phyloP scores from a whole-genome alignment of 1,284 basidiomycete genomes.

The Hortiboletus rubellus region DNA sequence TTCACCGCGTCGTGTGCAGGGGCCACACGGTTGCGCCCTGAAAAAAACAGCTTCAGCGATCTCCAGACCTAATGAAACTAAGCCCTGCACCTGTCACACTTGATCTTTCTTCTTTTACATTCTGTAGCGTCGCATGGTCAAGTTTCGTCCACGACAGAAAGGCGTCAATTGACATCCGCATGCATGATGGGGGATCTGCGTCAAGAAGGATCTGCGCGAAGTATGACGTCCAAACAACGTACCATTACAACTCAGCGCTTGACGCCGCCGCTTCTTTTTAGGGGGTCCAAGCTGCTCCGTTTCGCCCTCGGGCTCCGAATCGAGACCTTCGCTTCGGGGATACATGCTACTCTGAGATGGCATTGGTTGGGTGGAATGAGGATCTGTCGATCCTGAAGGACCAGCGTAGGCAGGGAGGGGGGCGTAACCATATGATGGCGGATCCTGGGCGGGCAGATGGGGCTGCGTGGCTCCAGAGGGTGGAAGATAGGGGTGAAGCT shows the following conservation, averaged over 20 bases:
- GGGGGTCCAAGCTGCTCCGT: constrained; percentile 52
- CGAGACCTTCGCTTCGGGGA: constrained; percentile 37
- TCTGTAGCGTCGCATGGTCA: constrained; percentile 36
- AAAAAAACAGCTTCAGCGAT: constrained; percentile 19
- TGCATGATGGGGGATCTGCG: constrained; percentile 1
- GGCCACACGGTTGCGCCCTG: constrained; percentile 56
- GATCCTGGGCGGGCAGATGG: constrained; percentile 22
- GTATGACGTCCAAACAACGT: constrained; percentile 32
- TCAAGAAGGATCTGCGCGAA: constrained; percentile 13
- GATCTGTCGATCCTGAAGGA: constrained; percentile 32
- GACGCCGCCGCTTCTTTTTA: constrained; percentile 73
- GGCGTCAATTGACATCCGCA: constrained; percentile 1
- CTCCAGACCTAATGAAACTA: constrained; percentile 15
- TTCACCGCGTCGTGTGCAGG: constrained; percentile 55
- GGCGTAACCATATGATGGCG: constrained; percentile 28
- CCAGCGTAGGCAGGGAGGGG: constrained; percentile 23
- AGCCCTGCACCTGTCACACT: constrained; percentile 54
- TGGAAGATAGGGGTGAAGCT: constrained; percentile 61
- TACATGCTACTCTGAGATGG: constrained; percentile 31
- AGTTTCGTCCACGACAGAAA: not conserved
- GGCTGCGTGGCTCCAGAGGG: constrained; percentile 34
- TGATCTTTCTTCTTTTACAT: constrained; percentile 62
- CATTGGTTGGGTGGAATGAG: constrained; percentile 24
- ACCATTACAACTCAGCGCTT: constrained; percentile 79
- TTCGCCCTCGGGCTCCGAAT: constrained; percentile 52